Conservation (phyloP, 768 basidiomycete genomes). For the Tylopilus cervinicoccineus region DNA sequence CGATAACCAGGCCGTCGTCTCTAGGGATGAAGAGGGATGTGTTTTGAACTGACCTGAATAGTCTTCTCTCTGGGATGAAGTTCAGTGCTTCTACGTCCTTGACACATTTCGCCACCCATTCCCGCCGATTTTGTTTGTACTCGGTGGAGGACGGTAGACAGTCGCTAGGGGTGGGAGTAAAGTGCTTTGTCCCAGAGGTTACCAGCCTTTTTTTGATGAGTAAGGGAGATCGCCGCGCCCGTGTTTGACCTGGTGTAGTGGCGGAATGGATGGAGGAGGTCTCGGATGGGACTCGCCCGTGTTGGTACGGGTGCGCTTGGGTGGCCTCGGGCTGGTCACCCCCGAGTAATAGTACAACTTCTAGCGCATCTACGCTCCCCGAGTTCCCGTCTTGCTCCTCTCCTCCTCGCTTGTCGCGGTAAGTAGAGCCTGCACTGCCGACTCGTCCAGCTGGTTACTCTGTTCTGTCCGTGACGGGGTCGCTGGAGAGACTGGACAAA, state of each 20-base stretch:
- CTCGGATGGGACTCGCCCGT: not conserved
- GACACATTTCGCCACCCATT: conserved; percentile 19
- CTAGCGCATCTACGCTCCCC: no score
- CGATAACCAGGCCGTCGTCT: conserved; percentile 30
- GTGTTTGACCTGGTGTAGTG: conserved; percentile 12
- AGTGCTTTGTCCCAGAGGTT: conserved; percentile 26
- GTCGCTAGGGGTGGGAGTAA: conserved; percentile 23
- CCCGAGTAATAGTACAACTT: no score
- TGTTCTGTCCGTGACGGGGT: not conserved
- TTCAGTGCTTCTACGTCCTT: conserved; percentile 18
- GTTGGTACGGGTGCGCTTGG: conserved; percentile 15
- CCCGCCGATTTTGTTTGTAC: conserved; percentile 19
- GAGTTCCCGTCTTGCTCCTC: conserved; percentile 19
- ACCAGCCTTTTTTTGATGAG: conserved; percentile 17
- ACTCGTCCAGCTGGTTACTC: no score
- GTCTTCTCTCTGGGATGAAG: conserved; percentile 22
- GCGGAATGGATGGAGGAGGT: not conserved
- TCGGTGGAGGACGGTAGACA: conserved; percentile 19
- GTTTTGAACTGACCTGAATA: conserved; percentile 25
- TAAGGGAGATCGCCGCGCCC: conserved; percentile 19
- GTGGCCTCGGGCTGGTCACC: not conserved
- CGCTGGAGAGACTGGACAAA: not conserved
- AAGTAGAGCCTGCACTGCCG: conserved; percentile 22
- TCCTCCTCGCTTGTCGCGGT: conserved; percentile 9
- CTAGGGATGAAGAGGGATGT: conserved; percentile 3